A percentile compares a stretch with the other conserved stretches of the same genome.
Conservation (phyloP, 352 stramenopile species). For the Phytophthora meadii region DNA sequence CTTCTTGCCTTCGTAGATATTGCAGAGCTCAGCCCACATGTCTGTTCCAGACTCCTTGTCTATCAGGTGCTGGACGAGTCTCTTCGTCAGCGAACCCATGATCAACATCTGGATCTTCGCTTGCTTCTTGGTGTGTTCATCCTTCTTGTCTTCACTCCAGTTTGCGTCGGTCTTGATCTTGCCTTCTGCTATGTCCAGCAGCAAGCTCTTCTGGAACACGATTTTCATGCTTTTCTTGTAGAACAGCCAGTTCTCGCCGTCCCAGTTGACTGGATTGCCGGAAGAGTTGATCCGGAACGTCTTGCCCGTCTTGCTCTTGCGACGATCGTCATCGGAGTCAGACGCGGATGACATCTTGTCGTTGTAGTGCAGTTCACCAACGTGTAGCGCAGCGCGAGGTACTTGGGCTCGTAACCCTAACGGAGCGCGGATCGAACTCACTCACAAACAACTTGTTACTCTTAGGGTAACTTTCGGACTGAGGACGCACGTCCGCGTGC, state of each 20-base stretch:
- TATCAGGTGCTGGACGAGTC: slow-evolving; percentile 14
- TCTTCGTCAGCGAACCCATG: slow-evolving; percentile 13
- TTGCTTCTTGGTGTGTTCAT: slow-evolving; percentile 7
- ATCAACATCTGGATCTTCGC: slow-evolving; percentile 15
- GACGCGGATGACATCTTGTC: slow-evolving; percentile 14
- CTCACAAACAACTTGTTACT: too few species aligned
- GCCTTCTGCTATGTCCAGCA: slow-evolving; percentile 2
- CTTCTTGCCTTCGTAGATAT: slow-evolving; percentile 6
- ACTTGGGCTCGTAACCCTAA: too few species aligned
- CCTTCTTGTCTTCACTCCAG: slow-evolving; percentile 10
- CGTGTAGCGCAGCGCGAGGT: slow-evolving; percentile 3
- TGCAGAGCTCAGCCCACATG: not conserved
- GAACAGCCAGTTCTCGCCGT: slow-evolving; percentile 19
- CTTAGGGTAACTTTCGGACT: too few species aligned
- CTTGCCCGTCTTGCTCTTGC: slow-evolving; percentile 4
- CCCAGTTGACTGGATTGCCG: slow-evolving; percentile 11
- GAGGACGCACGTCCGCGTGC: too few species aligned
- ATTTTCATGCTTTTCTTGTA: slow-evolving; percentile 17
- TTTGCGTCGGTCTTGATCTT: not conserved
- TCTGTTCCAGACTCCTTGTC: slow-evolving; percentile 1
- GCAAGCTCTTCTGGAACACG: slow-evolving; percentile 4
- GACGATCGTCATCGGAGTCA: slow-evolving; percentile 8
- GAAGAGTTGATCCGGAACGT: slow-evolving; percentile 4
- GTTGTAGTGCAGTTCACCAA: slow-evolving; percentile 7
- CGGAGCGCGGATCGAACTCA: too few species aligned